Evolutionary conservation across 768 basidiomycete species (phyloP).

Genomic region (Leccinum boreale): DNA sequence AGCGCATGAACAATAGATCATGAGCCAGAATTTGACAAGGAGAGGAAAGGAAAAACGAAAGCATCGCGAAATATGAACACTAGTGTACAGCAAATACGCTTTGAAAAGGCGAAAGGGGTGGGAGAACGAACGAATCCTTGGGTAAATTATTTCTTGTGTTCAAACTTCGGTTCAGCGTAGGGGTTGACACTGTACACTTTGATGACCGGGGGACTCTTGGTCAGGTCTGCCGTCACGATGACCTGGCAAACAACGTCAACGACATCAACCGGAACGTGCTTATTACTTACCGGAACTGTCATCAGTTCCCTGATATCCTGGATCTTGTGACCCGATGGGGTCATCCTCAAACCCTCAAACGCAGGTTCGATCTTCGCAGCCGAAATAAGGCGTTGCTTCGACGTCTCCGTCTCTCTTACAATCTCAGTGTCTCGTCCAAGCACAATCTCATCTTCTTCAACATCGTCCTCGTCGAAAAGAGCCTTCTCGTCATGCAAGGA

Average conservation of each 20-base stretch:
- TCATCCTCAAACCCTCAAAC: slow-evolving; percentile 81
- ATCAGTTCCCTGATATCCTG: slow-evolving; percentile 94
- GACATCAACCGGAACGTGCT: not conserved
- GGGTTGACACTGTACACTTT: slow-evolving; percentile 97
- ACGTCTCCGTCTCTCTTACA: slow-evolving; percentile 51
- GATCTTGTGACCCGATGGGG: slow-evolving; percentile 81
- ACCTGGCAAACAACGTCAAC: slow-evolving; percentile 48
- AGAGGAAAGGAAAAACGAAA: slow-evolving; percentile 29
- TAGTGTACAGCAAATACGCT: slow-evolving; percentile 29
- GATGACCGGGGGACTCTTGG: slow-evolving; percentile 95
- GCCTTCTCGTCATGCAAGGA: slow-evolving; percentile 85
- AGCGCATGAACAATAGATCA: slow-evolving; percentile 27
- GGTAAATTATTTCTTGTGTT: slow-evolving; percentile 32
- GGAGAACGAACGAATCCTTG: slow-evolving; percentile 3
- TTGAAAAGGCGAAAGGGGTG: slow-evolving; percentile 1
- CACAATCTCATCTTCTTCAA: slow-evolving; percentile 76
- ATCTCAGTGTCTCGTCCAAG: slow-evolving; percentile 53
- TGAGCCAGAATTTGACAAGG: slow-evolving; percentile 26
- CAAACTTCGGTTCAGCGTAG: slow-evolving; percentile 58
- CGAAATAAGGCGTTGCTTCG: slow-evolving; percentile 75
- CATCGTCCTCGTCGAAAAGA: slow-evolving; percentile 86
- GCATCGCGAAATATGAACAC: slow-evolving; percentile 26
- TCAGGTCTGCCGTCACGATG: slow-evolving; percentile 91
- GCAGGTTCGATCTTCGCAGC: slow-evolving; percentile 70
- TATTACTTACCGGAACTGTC: slow-evolving; percentile 80